Base-by-base conservation (phyloP, 768 basidiomycete genomes). In the Cyclocybe cylindracea region DNA sequence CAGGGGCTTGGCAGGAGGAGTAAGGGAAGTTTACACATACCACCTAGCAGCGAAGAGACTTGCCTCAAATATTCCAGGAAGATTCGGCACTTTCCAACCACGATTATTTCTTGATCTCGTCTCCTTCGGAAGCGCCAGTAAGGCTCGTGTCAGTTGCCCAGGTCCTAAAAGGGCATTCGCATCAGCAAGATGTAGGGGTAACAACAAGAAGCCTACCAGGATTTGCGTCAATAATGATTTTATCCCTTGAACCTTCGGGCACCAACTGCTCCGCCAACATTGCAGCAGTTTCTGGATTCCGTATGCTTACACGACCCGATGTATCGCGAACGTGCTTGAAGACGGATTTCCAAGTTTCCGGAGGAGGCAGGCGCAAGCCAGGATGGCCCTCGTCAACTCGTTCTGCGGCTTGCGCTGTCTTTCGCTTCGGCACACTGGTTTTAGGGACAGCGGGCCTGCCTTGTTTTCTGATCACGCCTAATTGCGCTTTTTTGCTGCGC, bases 151-250 rank as follows among this genome's bases (percentile, higher is more conserved):
- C 29, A 95, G 66, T 44, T 78, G 74, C 4, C 93, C 93, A 32
- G 87, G 87, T 10, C 91, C 91, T 89, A 46, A 41, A 46, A 6
- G 32, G 6, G 32, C 36, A 24, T 7, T 43, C 19, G 34, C 41
- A 42, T 41, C 29, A 38, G 24, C 14, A 13, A 33, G 39, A 29
- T 7, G 36, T 16, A 32, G 5, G 9, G n/a, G 16, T 39, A 16
- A 37, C 24, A 19, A 14, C 5, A 14, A 41, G 19, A 13, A n/a
- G 55, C 76, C 45, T 55, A 90, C 93, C 93, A 34, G 93, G 85
- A 68, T 83, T 93, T 5, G 87, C 82, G 60, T 95, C 93, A 10
- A 95, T 73, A 14, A 95, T 68, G 1, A 87, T 71, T 62, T 84
- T 85, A 46, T 75, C 80, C 58, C 60, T 71, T 8, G 79, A 75